Base-by-base conservation (phyloP, 2,329 filamentous ascomycete genomes). In the Xylariaceae sp. region DNA sequence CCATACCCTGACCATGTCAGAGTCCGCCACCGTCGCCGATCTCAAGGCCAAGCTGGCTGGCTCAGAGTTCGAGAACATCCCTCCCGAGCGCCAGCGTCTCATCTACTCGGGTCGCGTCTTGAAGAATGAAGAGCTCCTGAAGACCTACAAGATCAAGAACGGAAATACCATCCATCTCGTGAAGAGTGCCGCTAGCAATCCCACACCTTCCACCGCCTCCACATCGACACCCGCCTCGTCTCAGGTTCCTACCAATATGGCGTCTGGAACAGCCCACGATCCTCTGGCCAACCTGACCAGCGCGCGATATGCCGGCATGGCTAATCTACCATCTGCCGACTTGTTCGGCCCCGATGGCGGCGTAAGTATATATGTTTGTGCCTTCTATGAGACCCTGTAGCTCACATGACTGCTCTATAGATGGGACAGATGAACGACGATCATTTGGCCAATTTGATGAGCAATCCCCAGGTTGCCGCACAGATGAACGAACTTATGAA, bases 71-170 rank as follows among this genome's bases (percentile, higher is more conserved):
- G 93, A 95, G 74, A 88, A 96, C 73, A 86, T 96, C 58, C 88
- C 94, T 39, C 82, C 88, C 56, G 91, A 96, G 71, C 86, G 92
- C 67, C 93, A 97, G 77, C 90, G 94, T 62, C 82, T 99, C 64
- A 99, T 99, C 77, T 99, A 97, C 80, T 97, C 93, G 4, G 94
- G 94, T 56, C 88, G 93, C 62, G 93, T 99, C 62, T 86, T 99
- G 78, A 99, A 97, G 80, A 94, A 99, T 73, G 86, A 88, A 60
- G 93, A 99, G 69, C 87, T 89, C 0, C 78, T 99, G 49, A 85
- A 82, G 64, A 85, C 85, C 58, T 95, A 95, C 79, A 97, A 97
- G 80, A 92, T 99, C 75, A 97, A 97, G 81, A 82, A 90, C 65
- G 92, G 92, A 64, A 94, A 97, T 75, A 97, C 93, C 15, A 86